Evolutionary conservation across 345 rosid species (phyloP).

Genomic region (Dipteronia dyeriana): DNA sequence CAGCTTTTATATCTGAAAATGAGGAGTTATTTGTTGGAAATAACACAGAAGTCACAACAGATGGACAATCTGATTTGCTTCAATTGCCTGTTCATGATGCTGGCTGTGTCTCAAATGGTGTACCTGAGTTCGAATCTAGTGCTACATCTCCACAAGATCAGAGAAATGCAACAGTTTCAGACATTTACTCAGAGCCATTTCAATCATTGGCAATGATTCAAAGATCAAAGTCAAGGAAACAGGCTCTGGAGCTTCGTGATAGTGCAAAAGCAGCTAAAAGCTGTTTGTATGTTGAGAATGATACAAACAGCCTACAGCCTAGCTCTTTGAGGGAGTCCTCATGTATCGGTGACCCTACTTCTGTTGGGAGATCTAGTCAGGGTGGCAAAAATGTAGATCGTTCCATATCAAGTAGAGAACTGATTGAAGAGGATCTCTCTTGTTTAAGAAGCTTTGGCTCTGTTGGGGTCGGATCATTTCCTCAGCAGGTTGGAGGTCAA

Average conservation of each 20-base stretch:
- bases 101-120: constrained; percentile 34
- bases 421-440: constrained; percentile 8
- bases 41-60: constrained; percentile 28
- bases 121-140: constrained; percentile 35
- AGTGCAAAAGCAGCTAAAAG: constrained; percentile 53
- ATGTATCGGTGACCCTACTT: constrained; percentile 27
- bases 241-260: constrained; percentile 59
- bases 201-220: constrained; percentile 60
- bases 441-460: neutral
- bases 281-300: constrained; percentile 28
- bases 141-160: constrained; percentile 47
- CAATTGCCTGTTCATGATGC: constrained; percentile 23
- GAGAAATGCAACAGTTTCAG: constrained; percentile 34
- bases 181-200: constrained; percentile 33
- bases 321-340: constrained; percentile 29
- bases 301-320: constrained; percentile 12
- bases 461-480: neutral
- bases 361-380: constrained; percentile 5
- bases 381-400: neutral
- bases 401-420: constrained; percentile 3
- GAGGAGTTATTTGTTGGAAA: constrained; percentile 30
- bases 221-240: constrained; percentile 80
- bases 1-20: constrained; percentile 32
- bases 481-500: constrained; percentile 8
- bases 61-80: constrained; percentile 33